phyloP scores from a whole-genome alignment of 352 stramenopile genomes.

The Pythium insidiosum region DNA sequence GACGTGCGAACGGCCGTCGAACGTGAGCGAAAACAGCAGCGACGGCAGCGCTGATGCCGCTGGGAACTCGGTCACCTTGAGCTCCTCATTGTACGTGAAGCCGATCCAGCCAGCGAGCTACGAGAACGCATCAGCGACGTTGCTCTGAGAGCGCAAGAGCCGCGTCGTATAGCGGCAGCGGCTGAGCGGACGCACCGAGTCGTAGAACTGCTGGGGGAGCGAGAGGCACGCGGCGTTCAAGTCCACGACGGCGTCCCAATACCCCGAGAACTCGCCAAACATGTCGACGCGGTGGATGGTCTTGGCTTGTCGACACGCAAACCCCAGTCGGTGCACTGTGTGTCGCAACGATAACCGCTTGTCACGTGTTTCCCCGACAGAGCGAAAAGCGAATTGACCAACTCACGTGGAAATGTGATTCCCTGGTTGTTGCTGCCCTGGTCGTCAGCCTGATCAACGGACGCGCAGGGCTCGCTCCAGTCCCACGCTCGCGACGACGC shows the following conservation, averaged over 20 bases:
- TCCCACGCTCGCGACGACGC: too few relatives aligned
- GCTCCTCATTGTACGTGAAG: slow-evolving; percentile 28
- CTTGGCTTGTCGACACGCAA: slow-evolving; percentile 17
- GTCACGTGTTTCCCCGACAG: not conserved
- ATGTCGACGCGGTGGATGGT: slow-evolving; percentile 15
- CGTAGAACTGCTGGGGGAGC: slow-evolving; percentile 56
- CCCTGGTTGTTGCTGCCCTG: slow-evolving; percentile 27
- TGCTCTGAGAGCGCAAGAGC: not conserved
- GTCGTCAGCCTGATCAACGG: slow-evolving; percentile 24
- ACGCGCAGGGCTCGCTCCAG: slow-evolving; percentile 48
- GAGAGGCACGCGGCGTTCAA: slow-evolving; percentile 50
- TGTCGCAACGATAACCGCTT: not conserved
- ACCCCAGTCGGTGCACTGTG: slow-evolving; percentile 34
- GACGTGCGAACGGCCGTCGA: slow-evolving; percentile 17
- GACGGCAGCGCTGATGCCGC: slow-evolving; percentile 17
- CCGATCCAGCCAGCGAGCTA: slow-evolving; percentile 49
- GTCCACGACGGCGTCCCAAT: slow-evolving; percentile 52
- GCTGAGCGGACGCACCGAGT: slow-evolving; percentile 30
- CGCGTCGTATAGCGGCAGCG: not conserved
- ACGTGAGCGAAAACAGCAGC: slow-evolving; percentile 37
- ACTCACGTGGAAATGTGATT: slow-evolving; percentile 45
- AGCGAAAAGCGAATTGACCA: not conserved
- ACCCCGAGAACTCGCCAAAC: slow-evolving; percentile 45
- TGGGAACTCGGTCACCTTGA: slow-evolving; percentile 36
- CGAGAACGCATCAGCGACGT: not conserved